phyloP scores from a whole-genome alignment of 2,329 filamentous ascomycete genomes.

The Pseudovirgaria hyperparasitica region DNA sequence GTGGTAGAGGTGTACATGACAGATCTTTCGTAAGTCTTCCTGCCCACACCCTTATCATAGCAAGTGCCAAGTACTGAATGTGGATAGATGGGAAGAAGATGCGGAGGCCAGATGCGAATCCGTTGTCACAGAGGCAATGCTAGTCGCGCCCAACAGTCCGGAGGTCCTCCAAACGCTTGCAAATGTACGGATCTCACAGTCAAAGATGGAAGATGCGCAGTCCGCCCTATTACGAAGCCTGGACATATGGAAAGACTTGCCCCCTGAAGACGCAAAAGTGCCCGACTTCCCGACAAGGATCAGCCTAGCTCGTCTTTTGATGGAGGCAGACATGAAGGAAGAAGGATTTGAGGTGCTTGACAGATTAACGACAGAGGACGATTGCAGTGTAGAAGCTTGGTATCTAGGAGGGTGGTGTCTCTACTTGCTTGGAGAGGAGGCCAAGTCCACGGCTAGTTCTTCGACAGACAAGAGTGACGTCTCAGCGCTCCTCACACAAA shows the following conservation, averaged over 20 bases:
- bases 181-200: conserved; percentile 84
- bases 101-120: conserved; percentile 80
- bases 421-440: conserved; percentile 63
- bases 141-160: conserved; percentile 67
- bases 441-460: conserved; percentile 30
- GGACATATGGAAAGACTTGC: conserved; percentile 68
- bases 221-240: conserved; percentile 69
- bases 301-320: conserved; percentile 68
- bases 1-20: conserved; percentile 99
- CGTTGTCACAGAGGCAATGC: conserved; percentile 78
- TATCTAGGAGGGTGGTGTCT: conserved; percentile 94
- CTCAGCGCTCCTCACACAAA: conserved; percentile 54
- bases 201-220: conserved; percentile 63
- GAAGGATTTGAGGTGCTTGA: conserved; percentile 79
- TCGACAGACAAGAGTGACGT: conserved; percentile 37
- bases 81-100: conserved; percentile 61
- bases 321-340: conserved; percentile 79
- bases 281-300: conserved; percentile 82
- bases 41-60: background rate
- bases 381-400: conserved; percentile 90
- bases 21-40: conserved; percentile 58
- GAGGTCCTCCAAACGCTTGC: conserved; percentile 95
- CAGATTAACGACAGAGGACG: conserved; percentile 73
- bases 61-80: background rate
- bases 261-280: conserved; percentile 56